phyloP scores from a whole-genome alignment of 2,329 filamentous ascomycete species.

The Diplodia intermedia region DNA sequence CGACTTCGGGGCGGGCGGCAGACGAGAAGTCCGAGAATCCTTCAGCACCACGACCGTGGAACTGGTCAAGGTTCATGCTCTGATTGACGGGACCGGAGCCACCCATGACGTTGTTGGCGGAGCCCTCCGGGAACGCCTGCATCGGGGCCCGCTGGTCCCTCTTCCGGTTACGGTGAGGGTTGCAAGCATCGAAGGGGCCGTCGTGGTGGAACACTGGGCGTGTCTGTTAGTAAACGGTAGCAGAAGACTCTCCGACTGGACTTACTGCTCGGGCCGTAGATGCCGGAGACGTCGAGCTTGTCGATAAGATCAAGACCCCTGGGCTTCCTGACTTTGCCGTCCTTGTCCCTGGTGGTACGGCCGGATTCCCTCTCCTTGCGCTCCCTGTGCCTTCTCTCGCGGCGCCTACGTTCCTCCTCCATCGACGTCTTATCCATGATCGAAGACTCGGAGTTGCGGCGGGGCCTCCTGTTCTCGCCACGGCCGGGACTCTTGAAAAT shows the following conservation, averaged over 20 bases:
- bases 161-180: slow-evolving; percentile 89
- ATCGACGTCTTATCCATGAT: slow-evolving; percentile 67
- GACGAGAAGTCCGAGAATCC: slow-evolving; percentile 81
- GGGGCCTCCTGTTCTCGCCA: slow-evolving; percentile 60
- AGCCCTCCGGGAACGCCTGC: slow-evolving; percentile 93
- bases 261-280: slow-evolving; percentile 90
- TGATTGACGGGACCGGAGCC: slow-evolving; percentile 84
- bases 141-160: slow-evolving; percentile 86
- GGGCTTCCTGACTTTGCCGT: slow-evolving; percentile 51
- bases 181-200: slow-evolving; percentile 94
- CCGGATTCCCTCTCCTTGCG: slow-evolving; percentile 63
- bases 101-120: slow-evolving; percentile 88
- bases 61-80: slow-evolving; percentile 82
- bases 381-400: slow-evolving; percentile 50
- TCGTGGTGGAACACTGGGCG: slow-evolving; percentile 90
- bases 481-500: slow-evolving; percentile 47
- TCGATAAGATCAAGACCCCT: slow-evolving; percentile 85
- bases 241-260: slow-evolving; percentile 39
- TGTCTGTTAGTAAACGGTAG: slow-evolving; percentile 28
- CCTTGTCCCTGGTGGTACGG: slow-evolving; percentile 54
- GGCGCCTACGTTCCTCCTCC: slow-evolving; percentile 64
- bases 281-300: slow-evolving; percentile 93
- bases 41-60: slow-evolving; percentile 85
- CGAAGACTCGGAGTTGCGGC: slow-evolving; percentile 83
- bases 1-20: slow-evolving; percentile 28